These are phyloP conservation scores for Lepiota brunneoincarnata DNA, from an alignment of 768 basidiomycete species.

Conservation along the genomic window DNA sequence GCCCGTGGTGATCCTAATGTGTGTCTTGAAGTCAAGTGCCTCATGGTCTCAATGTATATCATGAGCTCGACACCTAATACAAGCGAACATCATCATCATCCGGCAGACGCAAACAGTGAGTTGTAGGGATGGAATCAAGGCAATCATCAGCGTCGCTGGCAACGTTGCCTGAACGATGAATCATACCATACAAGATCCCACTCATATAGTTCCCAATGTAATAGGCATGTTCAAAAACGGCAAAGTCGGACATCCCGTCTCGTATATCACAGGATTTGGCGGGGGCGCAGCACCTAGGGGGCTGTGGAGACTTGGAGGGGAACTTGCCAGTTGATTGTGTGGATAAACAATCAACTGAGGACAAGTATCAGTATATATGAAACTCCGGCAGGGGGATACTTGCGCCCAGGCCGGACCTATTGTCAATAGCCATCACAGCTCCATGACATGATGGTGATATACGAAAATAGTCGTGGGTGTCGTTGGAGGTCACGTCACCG, in stretches of 20 bases:
- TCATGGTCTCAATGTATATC: conserved; percentile 25
- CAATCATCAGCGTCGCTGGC: neutral
- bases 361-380: neutral
- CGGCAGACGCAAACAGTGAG: neutral
- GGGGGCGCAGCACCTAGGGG: no score
- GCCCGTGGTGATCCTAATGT: conserved; percentile 4
- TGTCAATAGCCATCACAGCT: no score
- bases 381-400: neutral
- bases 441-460: no score
- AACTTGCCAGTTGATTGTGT: no score
- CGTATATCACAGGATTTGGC: no score
- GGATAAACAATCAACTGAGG: no score
- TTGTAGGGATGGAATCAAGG: no score
- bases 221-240: conserved; percentile 25
- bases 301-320: no score
- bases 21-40: conserved; percentile 6
- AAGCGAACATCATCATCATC: neutral
- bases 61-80: conserved; percentile 24
- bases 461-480: no score
- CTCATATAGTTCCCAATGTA: conserved; percentile 30
- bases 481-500: no score
- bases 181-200: conserved; percentile 28
- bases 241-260: no score
- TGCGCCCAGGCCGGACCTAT: no score
- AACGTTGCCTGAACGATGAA: neutral